Conservation (phyloP, 2,329 filamentous ascomycete genomes). For the Thelonectria rubi region DNA sequence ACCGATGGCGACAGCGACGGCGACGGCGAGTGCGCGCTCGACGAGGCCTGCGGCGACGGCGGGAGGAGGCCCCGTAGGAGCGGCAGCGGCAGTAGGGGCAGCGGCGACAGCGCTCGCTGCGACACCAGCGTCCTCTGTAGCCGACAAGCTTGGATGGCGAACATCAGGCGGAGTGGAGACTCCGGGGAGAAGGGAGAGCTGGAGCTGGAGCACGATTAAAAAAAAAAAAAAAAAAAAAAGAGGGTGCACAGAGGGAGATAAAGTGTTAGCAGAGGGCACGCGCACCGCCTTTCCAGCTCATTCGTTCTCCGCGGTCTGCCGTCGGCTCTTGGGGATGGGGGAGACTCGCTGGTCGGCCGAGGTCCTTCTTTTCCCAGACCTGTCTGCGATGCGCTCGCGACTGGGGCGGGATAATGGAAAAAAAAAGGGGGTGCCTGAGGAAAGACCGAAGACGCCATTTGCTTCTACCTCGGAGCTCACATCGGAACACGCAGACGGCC, state of each 20-base stretch:
- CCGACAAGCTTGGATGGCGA: constrained; percentile 31
- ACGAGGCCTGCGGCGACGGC: constrained; percentile 4
- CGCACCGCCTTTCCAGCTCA: constrained; percentile 7
- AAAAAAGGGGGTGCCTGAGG: constrained; percentile 7
- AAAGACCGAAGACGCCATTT: neutral
- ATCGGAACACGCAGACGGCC: constrained; percentile 25
- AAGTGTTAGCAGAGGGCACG: constrained; percentile 13
- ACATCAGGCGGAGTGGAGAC: constrained; percentile 40
- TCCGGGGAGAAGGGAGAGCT: constrained; percentile 39
- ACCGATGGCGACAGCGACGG: constrained; percentile 26
- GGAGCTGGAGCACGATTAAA: too few relatives aligned
- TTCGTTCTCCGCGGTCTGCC: constrained; percentile 32
- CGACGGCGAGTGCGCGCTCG: constrained; percentile 18
- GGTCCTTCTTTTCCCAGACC: constrained; percentile 30
- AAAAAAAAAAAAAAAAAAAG: constrained; percentile 1
- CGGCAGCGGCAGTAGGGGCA: neutral
- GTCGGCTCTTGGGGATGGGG: constrained; percentile 32
- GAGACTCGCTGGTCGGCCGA: constrained; percentile 28
- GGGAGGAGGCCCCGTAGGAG: constrained; percentile 18
- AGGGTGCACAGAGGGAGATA: constrained; percentile 2
- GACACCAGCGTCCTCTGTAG: constrained; percentile 34
- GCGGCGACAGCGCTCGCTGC: constrained; percentile 8
- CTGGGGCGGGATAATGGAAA: constrained; percentile 29
- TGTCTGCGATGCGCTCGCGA: constrained; percentile 3
- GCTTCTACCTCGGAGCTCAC: constrained; percentile 17